These are phyloP conservation scores for Sextonia rubra DNA, from an alignment of 164 flowering plant species.

Conservation along the genomic window DNA sequence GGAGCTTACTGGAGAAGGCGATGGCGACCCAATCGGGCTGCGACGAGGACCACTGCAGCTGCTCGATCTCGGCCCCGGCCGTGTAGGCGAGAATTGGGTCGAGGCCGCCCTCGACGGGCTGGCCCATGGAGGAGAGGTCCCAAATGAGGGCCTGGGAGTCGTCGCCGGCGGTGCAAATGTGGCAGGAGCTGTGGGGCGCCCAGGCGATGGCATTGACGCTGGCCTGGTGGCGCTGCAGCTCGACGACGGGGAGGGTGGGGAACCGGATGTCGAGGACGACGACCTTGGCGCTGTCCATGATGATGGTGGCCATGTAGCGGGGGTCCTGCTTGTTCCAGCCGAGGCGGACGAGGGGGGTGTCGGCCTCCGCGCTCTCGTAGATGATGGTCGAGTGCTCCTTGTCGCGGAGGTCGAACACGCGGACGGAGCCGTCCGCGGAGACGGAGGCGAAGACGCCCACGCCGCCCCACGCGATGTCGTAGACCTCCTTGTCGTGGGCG, in stretches of 20 bases:
- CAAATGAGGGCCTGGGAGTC: slow-evolving; percentile 87
- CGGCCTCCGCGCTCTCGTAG: slow-evolving; percentile 84
- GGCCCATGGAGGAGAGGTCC: slow-evolving; percentile 72
- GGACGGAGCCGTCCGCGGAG: slow-evolving; percentile 80
- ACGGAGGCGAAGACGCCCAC: slow-evolving; percentile 93
- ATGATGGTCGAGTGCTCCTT: slow-evolving; percentile 93
- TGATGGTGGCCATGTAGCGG: slow-evolving; percentile 87
- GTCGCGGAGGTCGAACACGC: slow-evolving; percentile 83
- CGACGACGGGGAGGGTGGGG: slow-evolving; percentile 83
- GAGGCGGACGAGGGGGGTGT: slow-evolving; percentile 72
- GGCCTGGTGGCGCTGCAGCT: slow-evolving; percentile 82
- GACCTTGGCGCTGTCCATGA: slow-evolving; percentile 82
- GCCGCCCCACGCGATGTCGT: slow-evolving; percentile 95
- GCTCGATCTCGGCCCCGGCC: slow-evolving; percentile 90
- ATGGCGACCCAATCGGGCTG: slow-evolving; percentile 98
- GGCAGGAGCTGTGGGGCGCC: slow-evolving; percentile 94
- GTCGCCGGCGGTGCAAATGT: slow-evolving; percentile 92
- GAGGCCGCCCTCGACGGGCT: slow-evolving; percentile 83
- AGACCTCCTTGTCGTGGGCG: slow-evolving; percentile 90
- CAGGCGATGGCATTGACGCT: slow-evolving; percentile 89
- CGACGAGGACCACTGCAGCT: slow-evolving; percentile 89
- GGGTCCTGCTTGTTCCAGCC: slow-evolving; percentile 98
- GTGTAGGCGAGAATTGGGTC: slow-evolving; percentile 87
- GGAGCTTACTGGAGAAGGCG: slow-evolving; percentile 82
- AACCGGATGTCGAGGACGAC: slow-evolving; percentile 80